These are phyloP conservation scores for Cystoderma amianthinum DNA, from an alignment of 768 basidiomycete genomes.

Conservation along the genomic window DNA sequence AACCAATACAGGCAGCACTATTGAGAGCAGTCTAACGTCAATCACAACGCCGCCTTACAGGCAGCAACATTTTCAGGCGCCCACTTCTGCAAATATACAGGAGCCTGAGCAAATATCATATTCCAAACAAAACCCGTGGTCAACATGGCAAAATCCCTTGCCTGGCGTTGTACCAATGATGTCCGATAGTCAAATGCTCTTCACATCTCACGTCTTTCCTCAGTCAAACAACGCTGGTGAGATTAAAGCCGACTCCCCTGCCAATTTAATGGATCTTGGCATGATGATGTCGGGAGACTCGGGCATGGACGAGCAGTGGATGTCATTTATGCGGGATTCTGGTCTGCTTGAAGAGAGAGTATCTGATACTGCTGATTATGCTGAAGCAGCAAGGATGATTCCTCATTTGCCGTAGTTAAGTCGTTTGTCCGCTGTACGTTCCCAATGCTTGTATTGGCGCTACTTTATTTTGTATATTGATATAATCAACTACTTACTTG, in stretches of 20 bases:
- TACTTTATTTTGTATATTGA: no score
- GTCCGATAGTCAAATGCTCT: not conserved
- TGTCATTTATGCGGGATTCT: conserved; percentile 56
- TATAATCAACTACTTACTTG: no score
- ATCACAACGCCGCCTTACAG: not conserved
- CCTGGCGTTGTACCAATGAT: not conserved
- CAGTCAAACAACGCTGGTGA: conserved; percentile 1
- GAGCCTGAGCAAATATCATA: not conserved
- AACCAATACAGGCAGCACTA: conserved; percentile 8
- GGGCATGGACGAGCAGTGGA: conserved; percentile 64
- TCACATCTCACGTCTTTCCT: not conserved
- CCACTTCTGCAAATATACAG: not conserved
- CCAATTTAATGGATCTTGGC: conserved; percentile 31
- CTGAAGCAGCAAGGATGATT: no score
- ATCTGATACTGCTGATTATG: no score
- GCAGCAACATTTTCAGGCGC: not conserved
- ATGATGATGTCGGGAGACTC: conserved; percentile 51
- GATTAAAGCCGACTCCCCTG: conserved; percentile 20
- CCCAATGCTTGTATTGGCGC: no score
- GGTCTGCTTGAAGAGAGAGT: conserved; percentile 38
- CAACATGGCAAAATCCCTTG: not conserved
- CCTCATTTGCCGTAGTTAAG: no score
- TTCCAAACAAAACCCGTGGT: not conserved
- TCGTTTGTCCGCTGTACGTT: no score
- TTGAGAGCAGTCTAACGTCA: conserved; percentile 2